Conservation (phyloP, 1,284 basidiomycete species). For the Stygiomarasmius scandens region DNA sequence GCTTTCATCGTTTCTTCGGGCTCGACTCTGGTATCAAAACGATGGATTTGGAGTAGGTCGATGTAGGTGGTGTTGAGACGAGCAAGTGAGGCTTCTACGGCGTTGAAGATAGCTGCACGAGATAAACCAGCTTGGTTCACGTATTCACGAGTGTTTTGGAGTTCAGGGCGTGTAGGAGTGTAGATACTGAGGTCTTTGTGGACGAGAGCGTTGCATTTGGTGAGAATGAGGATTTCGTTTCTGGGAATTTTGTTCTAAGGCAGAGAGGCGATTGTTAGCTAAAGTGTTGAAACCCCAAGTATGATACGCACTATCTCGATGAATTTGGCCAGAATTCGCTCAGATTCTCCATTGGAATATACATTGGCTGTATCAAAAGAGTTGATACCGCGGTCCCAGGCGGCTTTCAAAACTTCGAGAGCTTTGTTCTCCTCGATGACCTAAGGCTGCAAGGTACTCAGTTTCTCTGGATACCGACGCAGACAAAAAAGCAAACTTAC, state of each 20-base stretch:
- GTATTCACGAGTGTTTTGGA: conserved; percentile 28
- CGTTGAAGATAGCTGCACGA: conserved; percentile 38
- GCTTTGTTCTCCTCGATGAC: conserved; percentile 7
- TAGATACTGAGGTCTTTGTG: conserved; percentile 9
- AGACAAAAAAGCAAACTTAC: conserved; percentile 21
- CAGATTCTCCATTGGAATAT: conserved; percentile 18
- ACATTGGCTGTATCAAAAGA: conserved; percentile 19
- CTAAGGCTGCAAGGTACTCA: conserved; percentile 6
- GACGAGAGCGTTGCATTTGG: conserved; percentile 29
- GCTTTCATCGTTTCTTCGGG: too few relatives aligned
- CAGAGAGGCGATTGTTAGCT: background rate
- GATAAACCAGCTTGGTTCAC: conserved; percentile 41
- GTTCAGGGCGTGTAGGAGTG: conserved; percentile 3
- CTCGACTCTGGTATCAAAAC: too few relatives aligned
- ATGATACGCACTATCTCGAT: conserved; percentile 12
- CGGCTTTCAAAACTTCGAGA: conserved; percentile 13
- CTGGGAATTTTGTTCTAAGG: conserved; percentile 51
- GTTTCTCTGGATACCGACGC: background rate
- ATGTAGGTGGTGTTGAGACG: conserved; percentile 39
- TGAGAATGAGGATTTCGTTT: conserved; percentile 38
- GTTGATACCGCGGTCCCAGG: conserved; percentile 15
- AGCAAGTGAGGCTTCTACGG: conserved; percentile 34
- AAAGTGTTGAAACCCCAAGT: background rate
- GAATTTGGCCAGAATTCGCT: conserved; percentile 18
- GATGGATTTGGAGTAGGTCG: too few relatives aligned